Percentiles rank a stretch among this genome's conserved stretches.
phyloP scores from a whole-genome alignment of 495 filamentous ascomycete species.

The Darksidea phi region DNA sequence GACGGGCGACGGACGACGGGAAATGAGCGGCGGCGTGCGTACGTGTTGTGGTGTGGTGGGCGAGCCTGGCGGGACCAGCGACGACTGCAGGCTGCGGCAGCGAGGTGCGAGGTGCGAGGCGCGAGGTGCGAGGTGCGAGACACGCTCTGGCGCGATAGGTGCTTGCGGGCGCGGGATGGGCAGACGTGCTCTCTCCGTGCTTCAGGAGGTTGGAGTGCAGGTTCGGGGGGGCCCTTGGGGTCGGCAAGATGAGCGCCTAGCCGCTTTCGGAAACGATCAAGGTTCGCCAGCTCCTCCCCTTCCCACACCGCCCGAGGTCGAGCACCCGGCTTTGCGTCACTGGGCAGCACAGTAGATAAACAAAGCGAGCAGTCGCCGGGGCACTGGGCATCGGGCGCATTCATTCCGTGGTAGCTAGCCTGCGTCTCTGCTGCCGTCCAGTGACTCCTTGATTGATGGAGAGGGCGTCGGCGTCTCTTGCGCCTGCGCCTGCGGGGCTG shows the following conservation, averaged over 20 bases:
- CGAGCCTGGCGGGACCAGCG: slow-evolving; percentile 14
- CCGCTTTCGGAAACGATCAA: background rate
- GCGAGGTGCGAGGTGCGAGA: slow-evolving; percentile 10
- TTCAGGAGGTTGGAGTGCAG: slow-evolving; percentile 8
- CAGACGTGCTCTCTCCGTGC: background rate
- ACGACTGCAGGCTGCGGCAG: slow-evolving; percentile 5
- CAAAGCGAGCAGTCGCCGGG: too few species aligned
- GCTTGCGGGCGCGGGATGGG: slow-evolving; percentile 19
- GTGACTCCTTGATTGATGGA: too few species aligned
- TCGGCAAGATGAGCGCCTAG: background rate
- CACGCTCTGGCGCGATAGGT: slow-evolving; percentile 17
- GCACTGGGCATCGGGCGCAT: too few species aligned
- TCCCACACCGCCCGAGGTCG: background rate
- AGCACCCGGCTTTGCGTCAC: background rate
- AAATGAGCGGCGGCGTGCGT: too few species aligned
- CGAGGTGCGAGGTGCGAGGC: slow-evolving; percentile 15
- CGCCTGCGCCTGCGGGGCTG: background rate
- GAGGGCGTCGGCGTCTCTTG: background rate
- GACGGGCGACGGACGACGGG: slow-evolving; percentile 30
- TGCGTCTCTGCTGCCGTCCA: too few species aligned
- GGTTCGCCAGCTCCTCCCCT: background rate
- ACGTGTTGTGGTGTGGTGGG: slow-evolving; percentile 33
- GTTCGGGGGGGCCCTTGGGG: slow-evolving; percentile 14
- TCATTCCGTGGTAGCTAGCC: too few species aligned
- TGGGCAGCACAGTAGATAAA: too few species aligned